Evolutionary conservation across 345 rosid species (phyloP).

Genomic region (Rhodamnia rubescens): DNA sequence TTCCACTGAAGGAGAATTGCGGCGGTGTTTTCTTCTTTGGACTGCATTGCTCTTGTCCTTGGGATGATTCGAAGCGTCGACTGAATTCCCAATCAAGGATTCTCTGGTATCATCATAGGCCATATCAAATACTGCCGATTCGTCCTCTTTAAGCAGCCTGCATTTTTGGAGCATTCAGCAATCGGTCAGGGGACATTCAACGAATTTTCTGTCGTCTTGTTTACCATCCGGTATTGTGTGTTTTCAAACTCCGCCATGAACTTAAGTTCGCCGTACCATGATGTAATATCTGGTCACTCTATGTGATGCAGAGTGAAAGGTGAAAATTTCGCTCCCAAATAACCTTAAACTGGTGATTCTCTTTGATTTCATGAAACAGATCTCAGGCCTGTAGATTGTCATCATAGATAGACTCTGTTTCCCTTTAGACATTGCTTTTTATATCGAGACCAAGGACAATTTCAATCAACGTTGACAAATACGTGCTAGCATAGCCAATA

Average conservation of each 20-base stretch:
- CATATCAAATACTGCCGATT: conserved; percentile 7
- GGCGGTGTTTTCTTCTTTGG: conserved; percentile 17
- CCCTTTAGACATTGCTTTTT: not conserved
- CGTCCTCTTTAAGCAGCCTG: not conserved
- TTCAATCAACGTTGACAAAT: not conserved
- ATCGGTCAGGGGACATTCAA: not conserved
- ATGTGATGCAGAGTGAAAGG: not conserved
- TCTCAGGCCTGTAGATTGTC: not conserved
- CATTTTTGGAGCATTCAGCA: not conserved
- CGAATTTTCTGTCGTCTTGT: not conserved
- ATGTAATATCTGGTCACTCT: not conserved
- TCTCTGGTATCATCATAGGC: conserved; percentile 17
- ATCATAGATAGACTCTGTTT: not conserved
- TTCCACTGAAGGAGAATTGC: not conserved
- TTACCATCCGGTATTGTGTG: not conserved
- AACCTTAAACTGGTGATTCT: not conserved
- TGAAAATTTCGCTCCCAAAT: not conserved
- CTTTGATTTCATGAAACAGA: not conserved
- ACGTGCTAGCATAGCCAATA: not conserved
- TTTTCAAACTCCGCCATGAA: not conserved
- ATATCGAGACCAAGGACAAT: not conserved
- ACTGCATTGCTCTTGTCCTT: conserved; percentile 3
- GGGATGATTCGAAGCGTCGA: not conserved
- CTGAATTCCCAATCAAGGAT: conserved; percentile 16
- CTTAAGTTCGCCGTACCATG: not conserved